Percentiles rank a stretch among this genome's conserved stretches.
These are phyloP conservation scores for maize (Zea mays) DNA, from an alignment of 176 grass and related monocot species.

Conservation along the genomic window DNA sequence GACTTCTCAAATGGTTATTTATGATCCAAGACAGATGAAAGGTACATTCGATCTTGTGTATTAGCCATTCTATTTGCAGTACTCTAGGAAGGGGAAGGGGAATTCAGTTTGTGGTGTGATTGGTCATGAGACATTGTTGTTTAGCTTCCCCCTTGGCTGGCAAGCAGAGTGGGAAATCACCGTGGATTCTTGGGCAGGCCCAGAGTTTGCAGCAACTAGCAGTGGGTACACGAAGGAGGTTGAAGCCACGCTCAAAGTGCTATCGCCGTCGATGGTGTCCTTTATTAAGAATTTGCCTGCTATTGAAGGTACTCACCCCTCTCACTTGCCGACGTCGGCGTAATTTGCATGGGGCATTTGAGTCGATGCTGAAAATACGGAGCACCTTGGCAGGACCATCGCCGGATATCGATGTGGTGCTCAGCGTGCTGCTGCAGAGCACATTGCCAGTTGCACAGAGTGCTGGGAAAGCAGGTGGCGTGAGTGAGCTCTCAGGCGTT, in stretches of 20 bases:
- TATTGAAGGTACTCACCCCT: slow-evolving; percentile 62
- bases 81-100: not conserved
- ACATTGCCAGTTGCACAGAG: slow-evolving; percentile 47
- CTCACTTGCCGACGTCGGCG: not conserved
- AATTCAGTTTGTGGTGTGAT: not conserved
- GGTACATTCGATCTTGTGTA: slow-evolving; percentile 30
- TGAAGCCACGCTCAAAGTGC: slow-evolving; percentile 74
- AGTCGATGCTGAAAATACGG: slow-evolving; percentile 3
- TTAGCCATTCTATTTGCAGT: not conserved
- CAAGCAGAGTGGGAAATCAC: not conserved
- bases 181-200: slow-evolving; percentile 46
- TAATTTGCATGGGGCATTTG: not conserved
- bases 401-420: slow-evolving; percentile 74
- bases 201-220: slow-evolving; percentile 48
- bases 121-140: not conserved
- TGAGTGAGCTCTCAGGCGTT: slow-evolving; percentile 47
- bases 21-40: slow-evolving; percentile 89
- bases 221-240: slow-evolving; percentile 60
- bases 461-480: slow-evolving; percentile 49
- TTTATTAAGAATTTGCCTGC: slow-evolving; percentile 83
- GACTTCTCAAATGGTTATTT: slow-evolving; percentile 85
- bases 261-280: slow-evolving; percentile 50
- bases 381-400: slow-evolving; percentile 53
- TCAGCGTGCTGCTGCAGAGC: slow-evolving; percentile 72
- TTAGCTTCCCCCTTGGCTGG: not conserved